These are phyloP conservation scores for Nakazawaea ambrosiae DNA, from an alignment of 805 yeast species.

Conservation along the genomic window DNA sequence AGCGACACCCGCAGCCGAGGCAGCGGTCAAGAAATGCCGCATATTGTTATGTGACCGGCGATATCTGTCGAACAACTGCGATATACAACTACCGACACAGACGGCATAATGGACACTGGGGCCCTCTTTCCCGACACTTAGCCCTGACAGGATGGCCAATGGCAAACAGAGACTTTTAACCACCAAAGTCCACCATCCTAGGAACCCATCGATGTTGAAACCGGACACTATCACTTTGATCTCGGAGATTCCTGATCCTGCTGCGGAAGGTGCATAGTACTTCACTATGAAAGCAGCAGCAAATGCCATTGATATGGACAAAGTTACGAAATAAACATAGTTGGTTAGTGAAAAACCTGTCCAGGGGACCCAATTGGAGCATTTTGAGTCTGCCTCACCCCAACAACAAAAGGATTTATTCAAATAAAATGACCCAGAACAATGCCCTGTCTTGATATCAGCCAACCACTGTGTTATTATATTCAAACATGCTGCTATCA, in stretches of 20 bases:
- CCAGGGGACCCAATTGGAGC: slow-evolving; percentile 71
- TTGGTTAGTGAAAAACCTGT: slow-evolving; percentile 34
- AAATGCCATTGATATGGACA: slow-evolving; percentile 57
- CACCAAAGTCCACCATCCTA: slow-evolving; percentile 62
- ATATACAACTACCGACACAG: slow-evolving; percentile 83
- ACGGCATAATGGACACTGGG: slow-evolving; percentile 98
- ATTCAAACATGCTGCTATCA: slow-evolving; percentile 75
- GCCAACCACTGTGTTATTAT: slow-evolving; percentile 84
- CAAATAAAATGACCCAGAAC: slow-evolving; percentile 61
- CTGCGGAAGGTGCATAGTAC: slow-evolving; percentile 77
- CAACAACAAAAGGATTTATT: slow-evolving; percentile 79
- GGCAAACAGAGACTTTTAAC: slow-evolving; percentile 82
- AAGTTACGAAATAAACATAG: slow-evolving; percentile 50
- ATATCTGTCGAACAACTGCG: slow-evolving; percentile 43
- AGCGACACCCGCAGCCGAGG: slow-evolving; percentile 97
- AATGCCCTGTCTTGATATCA: slow-evolving; percentile 71
- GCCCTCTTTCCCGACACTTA: slow-evolving; percentile 95
- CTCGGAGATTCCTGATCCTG: slow-evolving; percentile 97
- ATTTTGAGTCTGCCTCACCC: slow-evolving; percentile 43
- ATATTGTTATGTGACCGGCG: slow-evolving; percentile 35
- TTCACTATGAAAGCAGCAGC: slow-evolving; percentile 65
- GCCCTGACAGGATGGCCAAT: slow-evolving; percentile 84
- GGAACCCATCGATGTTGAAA: slow-evolving; percentile 69
- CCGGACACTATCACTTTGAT: slow-evolving; percentile 94
- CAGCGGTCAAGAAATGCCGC: slow-evolving; percentile 71